phyloP scores from a whole-genome alignment of 2,329 filamentous ascomycete species.

The Cryphonectria nitschkei region DNA sequence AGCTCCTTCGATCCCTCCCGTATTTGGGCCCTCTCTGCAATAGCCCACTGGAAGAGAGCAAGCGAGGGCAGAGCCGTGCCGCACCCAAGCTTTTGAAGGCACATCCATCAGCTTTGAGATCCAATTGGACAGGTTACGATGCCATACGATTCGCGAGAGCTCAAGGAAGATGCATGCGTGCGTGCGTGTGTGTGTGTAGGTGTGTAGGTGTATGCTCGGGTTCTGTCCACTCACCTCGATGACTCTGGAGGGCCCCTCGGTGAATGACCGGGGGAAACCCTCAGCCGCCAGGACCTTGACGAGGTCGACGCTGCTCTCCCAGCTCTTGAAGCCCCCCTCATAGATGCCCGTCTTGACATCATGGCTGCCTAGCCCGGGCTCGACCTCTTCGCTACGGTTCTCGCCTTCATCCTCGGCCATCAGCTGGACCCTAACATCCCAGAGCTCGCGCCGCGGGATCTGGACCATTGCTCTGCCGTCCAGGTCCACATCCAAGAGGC shows the following conservation, averaged over 20 bases:
- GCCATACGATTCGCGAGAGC: constrained; percentile 3
- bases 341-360: constrained; percentile 83
- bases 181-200: too few species aligned
- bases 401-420: constrained; percentile 70
- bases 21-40: constrained; percentile 28
- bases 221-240: constrained; percentile 54
- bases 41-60: constrained; percentile 68
- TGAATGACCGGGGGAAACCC: constrained; percentile 40
- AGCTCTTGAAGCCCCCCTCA: constrained; percentile 87
- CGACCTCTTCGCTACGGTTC: constrained; percentile 42
- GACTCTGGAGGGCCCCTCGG: constrained; percentile 45
- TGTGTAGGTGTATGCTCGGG: neutral
- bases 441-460: constrained; percentile 76
- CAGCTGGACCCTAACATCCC: constrained; percentile 79
- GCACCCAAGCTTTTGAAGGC: constrained; percentile 67
- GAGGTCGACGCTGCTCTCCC: constrained; percentile 83
- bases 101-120: constrained; percentile 29
- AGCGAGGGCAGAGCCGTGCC: constrained; percentile 76
- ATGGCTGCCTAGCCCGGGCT: constrained; percentile 63
- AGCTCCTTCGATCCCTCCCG: constrained; percentile 26
- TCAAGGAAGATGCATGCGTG: neutral
- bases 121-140: constrained; percentile 19
- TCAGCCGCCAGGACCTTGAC: constrained; percentile 65
- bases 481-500: constrained; percentile 61
- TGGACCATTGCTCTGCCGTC: constrained; percentile 57